Percentiles rank a stretch among this genome's conserved stretches.
Evolutionary conservation across 345 rosid genomes (phyloP).

Genomic region (Erysimum cheiranthoides): DNA sequence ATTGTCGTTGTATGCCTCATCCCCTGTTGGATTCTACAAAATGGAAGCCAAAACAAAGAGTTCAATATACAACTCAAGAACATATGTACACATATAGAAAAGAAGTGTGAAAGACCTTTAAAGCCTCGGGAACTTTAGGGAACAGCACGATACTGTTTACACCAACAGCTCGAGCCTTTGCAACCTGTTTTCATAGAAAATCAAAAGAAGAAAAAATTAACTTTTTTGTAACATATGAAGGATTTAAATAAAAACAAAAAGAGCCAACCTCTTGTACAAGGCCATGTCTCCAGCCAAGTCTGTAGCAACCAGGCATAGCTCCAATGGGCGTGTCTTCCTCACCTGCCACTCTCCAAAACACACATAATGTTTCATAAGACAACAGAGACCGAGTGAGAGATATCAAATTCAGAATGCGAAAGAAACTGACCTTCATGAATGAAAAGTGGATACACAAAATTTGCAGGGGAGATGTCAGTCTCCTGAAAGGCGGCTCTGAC

Average conservation of each 20-base stretch:
- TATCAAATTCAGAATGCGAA: background rate
- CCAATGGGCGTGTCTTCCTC: conserved; percentile 97
- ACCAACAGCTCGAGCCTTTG: conserved; percentile 93
- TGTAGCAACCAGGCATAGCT: conserved; percentile 98
- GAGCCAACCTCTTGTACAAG: conserved; percentile 75
- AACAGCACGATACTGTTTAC: conserved; percentile 84
- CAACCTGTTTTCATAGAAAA: conserved; percentile 57
- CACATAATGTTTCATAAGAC: conserved; percentile 1
- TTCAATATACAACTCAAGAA: conserved; percentile 5
- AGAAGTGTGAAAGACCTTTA: conserved; percentile 64
- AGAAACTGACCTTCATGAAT: conserved; percentile 82
- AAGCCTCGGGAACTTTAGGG: conserved; percentile 95
- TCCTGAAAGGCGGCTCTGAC: conserved; percentile 86
- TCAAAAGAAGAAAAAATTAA: background rate
- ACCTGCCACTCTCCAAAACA: conserved; percentile 53
- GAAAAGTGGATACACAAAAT: conserved; percentile 91
- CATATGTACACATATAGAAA: background rate
- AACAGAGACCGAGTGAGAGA: conserved; percentile 1
- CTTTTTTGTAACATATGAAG: background rate
- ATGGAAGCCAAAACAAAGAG: conserved; percentile 27
- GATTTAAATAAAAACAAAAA: conserved; percentile 33
- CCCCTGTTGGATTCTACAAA: conserved; percentile 76
- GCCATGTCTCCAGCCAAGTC: conserved; percentile 99
- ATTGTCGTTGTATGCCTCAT: conserved; percentile 89
- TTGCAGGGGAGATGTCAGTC: conserved; percentile 79